Evolutionary conservation across 768 basidiomycete species (phyloP).

Genomic region (Boletus fagicola): DNA sequence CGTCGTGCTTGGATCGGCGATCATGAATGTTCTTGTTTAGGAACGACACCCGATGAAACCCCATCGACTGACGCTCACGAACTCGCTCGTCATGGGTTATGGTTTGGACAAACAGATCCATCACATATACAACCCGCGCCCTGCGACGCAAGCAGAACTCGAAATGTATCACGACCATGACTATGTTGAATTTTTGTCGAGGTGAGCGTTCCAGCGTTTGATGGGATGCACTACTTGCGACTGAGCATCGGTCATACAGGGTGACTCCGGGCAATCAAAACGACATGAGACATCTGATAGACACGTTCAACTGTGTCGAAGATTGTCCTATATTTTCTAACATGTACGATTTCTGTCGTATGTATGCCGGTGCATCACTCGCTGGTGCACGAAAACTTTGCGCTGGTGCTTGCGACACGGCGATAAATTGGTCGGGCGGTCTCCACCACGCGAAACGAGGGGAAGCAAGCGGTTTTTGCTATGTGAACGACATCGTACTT

Average conservation of each 20-base stretch:
- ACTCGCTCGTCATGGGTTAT: constrained; percentile 93
- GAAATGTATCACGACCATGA: constrained; percentile 91
- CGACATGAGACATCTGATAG: constrained; percentile 74
- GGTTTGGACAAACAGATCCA: constrained; percentile 95
- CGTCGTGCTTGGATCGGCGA: not conserved
- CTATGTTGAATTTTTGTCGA: constrained; percentile 94
- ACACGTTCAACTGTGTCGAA: constrained; percentile 91
- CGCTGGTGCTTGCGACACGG: constrained; percentile 87
- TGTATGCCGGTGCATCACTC: constrained; percentile 91
- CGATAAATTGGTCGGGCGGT: constrained; percentile 98
- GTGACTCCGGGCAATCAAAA: constrained; percentile 66
- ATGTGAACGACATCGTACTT: constrained; percentile 95
- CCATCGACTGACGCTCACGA: constrained; percentile 92
- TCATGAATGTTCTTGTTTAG: constrained; percentile 40
- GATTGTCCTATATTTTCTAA: constrained; percentile 97
- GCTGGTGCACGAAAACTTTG: constrained; percentile 88
- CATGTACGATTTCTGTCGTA: constrained; percentile 90
- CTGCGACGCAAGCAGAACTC: constrained; percentile 87
- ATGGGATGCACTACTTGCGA: not conserved
- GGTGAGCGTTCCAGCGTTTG: constrained; percentile 43
- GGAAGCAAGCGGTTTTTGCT: constrained; percentile 98
- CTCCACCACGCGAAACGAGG: constrained; percentile 97
- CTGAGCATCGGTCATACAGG: not conserved
- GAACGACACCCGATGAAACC: constrained; percentile 99
- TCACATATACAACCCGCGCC: constrained; percentile 82